Base-by-base conservation (phyloP, 116 monocot genomes). In the Cymodocea nodosa region DNA sequence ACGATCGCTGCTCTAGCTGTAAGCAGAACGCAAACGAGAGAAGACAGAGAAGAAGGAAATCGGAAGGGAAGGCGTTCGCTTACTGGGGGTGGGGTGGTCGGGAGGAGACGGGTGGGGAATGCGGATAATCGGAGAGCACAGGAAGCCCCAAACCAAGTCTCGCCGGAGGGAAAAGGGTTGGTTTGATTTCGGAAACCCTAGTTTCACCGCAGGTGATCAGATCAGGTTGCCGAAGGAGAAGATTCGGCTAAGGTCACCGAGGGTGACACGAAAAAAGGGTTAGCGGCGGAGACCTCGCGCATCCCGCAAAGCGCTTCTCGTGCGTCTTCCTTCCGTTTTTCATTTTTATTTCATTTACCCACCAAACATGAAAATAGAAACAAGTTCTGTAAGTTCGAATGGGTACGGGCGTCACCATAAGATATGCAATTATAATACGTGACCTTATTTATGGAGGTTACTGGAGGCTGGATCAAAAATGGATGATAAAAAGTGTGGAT, bases 201-300 rank as follows among this genome's bases (percentile, higher is more conserved):
- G 69, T 3, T 23, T 75, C 63, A 75, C 75, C 75, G 69, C 63
- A 63, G 75, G 75, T 75, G 75, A 75, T 75, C 71, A 35, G 64
- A 71, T 24, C 51, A 51, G 35, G 34, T n/a, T n/a, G 15, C 22
- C 9, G 20, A 22, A 54, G 52, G 35, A 22, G 37, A 23, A 51
- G 52, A 51, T 35, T 48, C 18, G 39, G 10, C 52, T 67, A 67
- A 52, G 16, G 39, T 63, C 55, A 71, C 71, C 71, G 63, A 55
- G 20, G 63, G 71, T 62, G 63, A 70, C 51, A 59, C 16, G 64
- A 13, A 14, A 23, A 23, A 6, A 22, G 39, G 11, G 53, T 17
- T 23, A 15, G 56, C 50, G 53, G 53, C 36, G 54, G 67, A 44
- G 44, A 10, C 12, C 44, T 44, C 44, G 30, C 30, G 30, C 30